phyloP scores from a whole-genome alignment of 352 stramenopile genomes.

The Phytopythium litorale region DNA sequence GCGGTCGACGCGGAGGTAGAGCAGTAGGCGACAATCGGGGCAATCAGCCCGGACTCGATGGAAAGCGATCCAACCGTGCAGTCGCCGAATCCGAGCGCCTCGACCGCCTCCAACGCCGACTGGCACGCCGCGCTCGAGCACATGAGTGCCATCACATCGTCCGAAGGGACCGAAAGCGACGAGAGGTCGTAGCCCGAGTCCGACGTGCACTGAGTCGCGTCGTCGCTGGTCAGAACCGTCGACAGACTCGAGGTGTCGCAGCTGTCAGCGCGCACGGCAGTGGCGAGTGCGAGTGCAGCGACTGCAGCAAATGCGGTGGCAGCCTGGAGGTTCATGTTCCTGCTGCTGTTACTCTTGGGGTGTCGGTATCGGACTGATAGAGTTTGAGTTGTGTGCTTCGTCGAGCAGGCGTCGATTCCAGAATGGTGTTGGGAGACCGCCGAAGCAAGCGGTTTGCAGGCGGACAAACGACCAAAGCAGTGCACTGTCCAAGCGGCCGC shows the following conservation, averaged over 20 bases:
- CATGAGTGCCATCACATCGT: slow-evolving; percentile 15
- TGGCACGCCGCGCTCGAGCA: slow-evolving; percentile 25
- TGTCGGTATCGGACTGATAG: neutral
- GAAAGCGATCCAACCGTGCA: slow-evolving; percentile 27
- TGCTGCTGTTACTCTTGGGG: neutral
- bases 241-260: slow-evolving; percentile 22
- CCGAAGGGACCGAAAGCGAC: slow-evolving; percentile 13
- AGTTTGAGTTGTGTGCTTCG: neutral
- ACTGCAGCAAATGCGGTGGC: slow-evolving; percentile 9
- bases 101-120: slow-evolving; percentile 20
- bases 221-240: slow-evolving; percentile 10
- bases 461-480: neutral
- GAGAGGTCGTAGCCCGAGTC: slow-evolving; percentile 28
- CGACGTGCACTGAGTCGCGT: slow-evolving; percentile 18
- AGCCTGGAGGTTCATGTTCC: slow-evolving; percentile 23
- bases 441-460: neutral
- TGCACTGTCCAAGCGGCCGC: neutral
- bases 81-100: slow-evolving; percentile 20
- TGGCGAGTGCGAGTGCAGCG: slow-evolving; percentile 8
- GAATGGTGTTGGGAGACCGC: neutral
- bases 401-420: neutral
- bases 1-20: slow-evolving; percentile 11
- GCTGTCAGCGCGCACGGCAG: slow-evolving; percentile 16
- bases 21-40: slow-evolving; percentile 26
- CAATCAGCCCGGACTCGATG: slow-evolving; percentile 25